Evolutionary conservation across 163 green algal species (phyloP), one percentile per base, ranked within the genome.

Genomic region (Scenedesmus sp.): DNA sequence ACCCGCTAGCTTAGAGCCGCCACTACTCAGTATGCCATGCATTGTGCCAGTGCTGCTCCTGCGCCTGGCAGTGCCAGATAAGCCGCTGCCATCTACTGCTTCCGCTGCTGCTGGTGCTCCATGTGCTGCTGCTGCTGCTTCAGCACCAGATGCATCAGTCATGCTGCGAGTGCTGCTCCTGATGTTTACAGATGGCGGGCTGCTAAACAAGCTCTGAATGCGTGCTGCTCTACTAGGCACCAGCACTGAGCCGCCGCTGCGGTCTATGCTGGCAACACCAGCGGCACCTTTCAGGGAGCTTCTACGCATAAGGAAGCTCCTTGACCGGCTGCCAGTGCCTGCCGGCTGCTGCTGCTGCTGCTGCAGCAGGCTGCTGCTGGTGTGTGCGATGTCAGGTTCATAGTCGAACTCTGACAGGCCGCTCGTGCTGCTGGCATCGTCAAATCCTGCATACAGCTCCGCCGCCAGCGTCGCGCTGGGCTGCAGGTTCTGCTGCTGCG

Each of bases 401-500:
- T 64, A 4, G 15, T 20, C 54, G 4, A 23, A 82, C 4, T 82
- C 73, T 46, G 55, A 86, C 70, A 52, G 4, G 70, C 13, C 77
- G 12, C 77, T 60, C 26, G 77, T 60, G 77, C 34, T 60, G 59
- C 57, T 76, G 10, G 84, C 84, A 59, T 88, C 84, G 46, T 89
- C 84, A 89, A 89, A 89, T 9, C 84, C 84, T 54, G 84, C 84
- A 84, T 26, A 86, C 82, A 86, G 54, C 54, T 66, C 54, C 20
- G 57, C 83, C n/a, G 20, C 12, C 56, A 88, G 57, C 13, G 60
- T 46, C n/a, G 18, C 10, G 5, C n/a, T 74, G 56, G 9, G 23
- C 46, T 82, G 85, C 85, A 54, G 18, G 15, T 67, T 4, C 5
- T 82, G 34, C 34, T 66, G 60, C 62, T 66, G 81, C 52, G 13